Evolutionary conservation across 2,329 filamentous ascomycete species (phyloP).

Genomic region (Ophiostoma triangulosporum): DNA sequence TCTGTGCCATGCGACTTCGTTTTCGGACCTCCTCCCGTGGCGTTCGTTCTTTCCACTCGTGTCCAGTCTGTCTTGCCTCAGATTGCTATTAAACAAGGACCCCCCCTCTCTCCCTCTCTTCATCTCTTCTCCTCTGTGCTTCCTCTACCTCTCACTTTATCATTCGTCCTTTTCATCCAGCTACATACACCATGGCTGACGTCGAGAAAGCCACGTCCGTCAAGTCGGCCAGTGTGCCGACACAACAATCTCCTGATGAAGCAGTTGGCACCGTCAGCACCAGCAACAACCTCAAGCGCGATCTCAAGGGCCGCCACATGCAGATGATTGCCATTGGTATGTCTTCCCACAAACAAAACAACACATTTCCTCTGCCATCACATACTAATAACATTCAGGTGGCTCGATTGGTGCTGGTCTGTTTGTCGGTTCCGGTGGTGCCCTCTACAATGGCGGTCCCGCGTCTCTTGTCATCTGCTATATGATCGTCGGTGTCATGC

Average conservation of each 20-base stretch:
- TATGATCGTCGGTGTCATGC: slow-evolving; percentile 41
- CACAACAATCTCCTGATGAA: slow-evolving; percentile 18
- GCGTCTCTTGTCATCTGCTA: slow-evolving; percentile 35
- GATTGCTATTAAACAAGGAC: no score
- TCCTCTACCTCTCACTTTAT: background rate
- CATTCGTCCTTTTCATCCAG: background rate
- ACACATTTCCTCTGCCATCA: background rate
- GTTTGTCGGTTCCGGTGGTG: slow-evolving; percentile 53
- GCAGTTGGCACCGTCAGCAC: slow-evolving; percentile 22
- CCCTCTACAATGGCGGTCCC: slow-evolving; percentile 48
- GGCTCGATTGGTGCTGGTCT: slow-evolving; percentile 42
- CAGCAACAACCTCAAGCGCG: slow-evolving; percentile 20
- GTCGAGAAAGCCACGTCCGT: background rate
- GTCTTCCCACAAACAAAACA: slow-evolving; percentile 9
- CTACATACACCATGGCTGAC: background rate
- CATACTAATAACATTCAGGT: slow-evolving; percentile 16
- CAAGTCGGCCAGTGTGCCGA: background rate
- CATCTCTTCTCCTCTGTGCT: background rate
- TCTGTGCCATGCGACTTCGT: no score
- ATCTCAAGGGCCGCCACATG: slow-evolving; percentile 27
- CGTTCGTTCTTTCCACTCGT: background rate
- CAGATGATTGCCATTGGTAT: slow-evolving; percentile 34
- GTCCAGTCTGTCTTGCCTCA: no score
- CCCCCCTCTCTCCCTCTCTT: background rate
- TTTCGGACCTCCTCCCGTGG: no score